Evolutionary conservation across 2,329 filamentous ascomycete genomes (phyloP).

Genomic region (Beauveria caledonica): DNA sequence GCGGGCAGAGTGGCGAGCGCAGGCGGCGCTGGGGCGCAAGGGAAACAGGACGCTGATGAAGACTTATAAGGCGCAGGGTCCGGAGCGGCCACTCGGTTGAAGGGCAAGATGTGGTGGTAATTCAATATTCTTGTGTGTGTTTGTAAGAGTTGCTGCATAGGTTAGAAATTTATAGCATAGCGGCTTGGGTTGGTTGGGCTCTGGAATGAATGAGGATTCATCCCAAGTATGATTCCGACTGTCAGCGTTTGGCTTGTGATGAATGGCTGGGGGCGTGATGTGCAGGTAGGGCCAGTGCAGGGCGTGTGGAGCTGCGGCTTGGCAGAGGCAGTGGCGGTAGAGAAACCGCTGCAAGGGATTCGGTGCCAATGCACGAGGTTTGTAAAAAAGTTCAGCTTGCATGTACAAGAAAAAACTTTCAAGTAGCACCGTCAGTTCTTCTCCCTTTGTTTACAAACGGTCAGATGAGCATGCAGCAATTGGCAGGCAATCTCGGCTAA

Average conservation of each 20-base stretch:
- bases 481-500: background rate
- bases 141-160: background rate
- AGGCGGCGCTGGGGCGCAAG: slow-evolving; percentile 1
- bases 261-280: background rate
- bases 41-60: slow-evolving; percentile 9
- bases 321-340: background rate
- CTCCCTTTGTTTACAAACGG: background rate
- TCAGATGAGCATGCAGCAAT: background rate
- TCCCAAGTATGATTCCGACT: background rate
- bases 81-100: background rate
- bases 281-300: background rate
- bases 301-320: background rate
- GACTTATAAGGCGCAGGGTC: background rate
- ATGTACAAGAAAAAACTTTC: background rate
- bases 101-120: background rate
- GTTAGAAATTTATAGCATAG: background rate
- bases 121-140: background rate
- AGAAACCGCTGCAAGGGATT: background rate
- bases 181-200: background rate
- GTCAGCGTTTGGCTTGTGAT: background rate
- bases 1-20: background rate
- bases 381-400: background rate
- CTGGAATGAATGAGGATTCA: background rate
- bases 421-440: background rate
- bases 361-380: background rate